A percentile compares a stretch with the other conserved stretches of the same genome.
Conservation (phyloP, 2,329 filamentous ascomycete species). For the Juglanconis oblonga region DNA sequence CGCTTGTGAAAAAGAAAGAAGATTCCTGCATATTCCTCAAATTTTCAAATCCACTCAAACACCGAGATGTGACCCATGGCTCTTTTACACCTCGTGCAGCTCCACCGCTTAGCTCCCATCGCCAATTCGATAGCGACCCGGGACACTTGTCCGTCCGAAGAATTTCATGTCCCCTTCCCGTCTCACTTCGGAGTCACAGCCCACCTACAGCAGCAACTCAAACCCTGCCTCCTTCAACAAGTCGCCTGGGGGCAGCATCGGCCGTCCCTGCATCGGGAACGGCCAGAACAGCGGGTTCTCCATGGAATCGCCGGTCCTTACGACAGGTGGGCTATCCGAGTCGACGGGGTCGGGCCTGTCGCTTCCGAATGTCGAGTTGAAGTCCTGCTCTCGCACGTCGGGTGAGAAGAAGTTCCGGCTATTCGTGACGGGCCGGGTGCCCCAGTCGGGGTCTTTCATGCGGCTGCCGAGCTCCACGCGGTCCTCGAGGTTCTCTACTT, state of each 20-base stretch:
- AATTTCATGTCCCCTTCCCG: too few relatives aligned
- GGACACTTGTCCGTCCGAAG: too few relatives aligned
- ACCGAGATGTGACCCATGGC: too few relatives aligned
- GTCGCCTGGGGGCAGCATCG: slow-evolving; percentile 47
- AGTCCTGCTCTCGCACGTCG: slow-evolving; percentile 45
- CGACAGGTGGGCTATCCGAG: slow-evolving; percentile 10
- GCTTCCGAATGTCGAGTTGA: slow-evolving; percentile 44
- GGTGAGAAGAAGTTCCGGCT: slow-evolving; percentile 59
- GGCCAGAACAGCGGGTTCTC: slow-evolving; percentile 60
- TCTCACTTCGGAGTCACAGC: too few relatives aligned
- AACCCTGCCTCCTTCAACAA: slow-evolving; percentile 53
- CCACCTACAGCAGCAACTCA: slow-evolving; percentile 30
- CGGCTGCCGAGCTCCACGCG: slow-evolving; percentile 20
- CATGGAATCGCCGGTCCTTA: slow-evolving; percentile 33
- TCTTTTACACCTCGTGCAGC: too few relatives aligned
- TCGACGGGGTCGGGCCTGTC: slow-evolving; percentile 1
- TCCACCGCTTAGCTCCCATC: too few relatives aligned
- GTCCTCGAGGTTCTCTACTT: not conserved
- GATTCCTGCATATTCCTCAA: not conserved
- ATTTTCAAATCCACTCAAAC: too few relatives aligned
- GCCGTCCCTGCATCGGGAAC: slow-evolving; percentile 58
- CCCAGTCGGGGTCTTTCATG: slow-evolving; percentile 36
- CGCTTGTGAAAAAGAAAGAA: too few relatives aligned
- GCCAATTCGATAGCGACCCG: too few relatives aligned
- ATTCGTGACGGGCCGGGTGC: slow-evolving; percentile 44